Evolutionary conservation across 352 stramenopile genomes (phyloP), one percentile per base, ranked within the genome.

Genomic region (Globisporangium heterothallicum): DNA sequence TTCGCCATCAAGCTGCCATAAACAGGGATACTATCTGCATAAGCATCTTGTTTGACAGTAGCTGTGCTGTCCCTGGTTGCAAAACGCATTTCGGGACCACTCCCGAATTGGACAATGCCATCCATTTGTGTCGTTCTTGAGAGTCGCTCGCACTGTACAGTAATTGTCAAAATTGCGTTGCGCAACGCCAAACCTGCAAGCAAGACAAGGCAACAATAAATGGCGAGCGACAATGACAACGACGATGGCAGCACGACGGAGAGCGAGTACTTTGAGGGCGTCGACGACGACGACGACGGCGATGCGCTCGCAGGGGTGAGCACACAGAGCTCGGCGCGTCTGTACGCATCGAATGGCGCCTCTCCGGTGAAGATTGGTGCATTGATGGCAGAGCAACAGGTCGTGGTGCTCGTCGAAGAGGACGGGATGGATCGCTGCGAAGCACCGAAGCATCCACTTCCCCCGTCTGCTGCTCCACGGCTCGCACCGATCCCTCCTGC

Each of bases 211-310:
- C 29, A 10, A 36, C 9, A 8, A 36, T 36, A 25, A 52, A 42
- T 36, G 29, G 27, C 14, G 16, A n/a, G n/a, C n/a, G n/a, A n/a
- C n/a, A n/a, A n/a, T n/a, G 45, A 35, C 26, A 30, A 19, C 12
- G n/a, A 42, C 7, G 45, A 42, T 21, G 45, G 30, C 27, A 51
- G 45, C 45, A 27, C 45, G 27, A 51, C 45, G n/a, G 45, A 51
- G 45, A 51, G 45, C 45, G 45, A 51, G 45, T 42, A 40, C 27
- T 51, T 42, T 27, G 45, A 51, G 5, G 29, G 29, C 1, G 10
- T 24, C 25, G 26, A 42, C 19, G 45, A 38, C 9, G 8, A 21
- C 27, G 45, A 42, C 14, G 45, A 47, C 21, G 8, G 21, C 2
- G 45, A 30, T 12, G 13, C 45, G 6, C 34, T 41, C 18, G 29